Evolutionary conservation across 23 red algal genomes (phyloP).

Genomic region (Gracilaria gracilis): DNA sequence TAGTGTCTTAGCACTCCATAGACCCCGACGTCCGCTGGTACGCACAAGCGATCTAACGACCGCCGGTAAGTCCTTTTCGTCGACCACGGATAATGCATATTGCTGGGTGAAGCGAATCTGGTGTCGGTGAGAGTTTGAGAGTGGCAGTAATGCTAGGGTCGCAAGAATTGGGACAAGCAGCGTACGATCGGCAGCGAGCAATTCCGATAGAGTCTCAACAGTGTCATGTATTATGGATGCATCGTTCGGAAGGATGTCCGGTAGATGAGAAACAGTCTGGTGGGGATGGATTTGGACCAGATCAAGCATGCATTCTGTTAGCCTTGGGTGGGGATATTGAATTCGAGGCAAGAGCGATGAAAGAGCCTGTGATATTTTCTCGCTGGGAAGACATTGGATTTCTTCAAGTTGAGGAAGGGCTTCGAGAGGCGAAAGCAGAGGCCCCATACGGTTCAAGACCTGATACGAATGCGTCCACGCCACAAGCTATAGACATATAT

Average conservation of each 20-base stretch:
- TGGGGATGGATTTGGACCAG: slow-evolving; percentile 53
- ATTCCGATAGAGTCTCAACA: slow-evolving; percentile 47
- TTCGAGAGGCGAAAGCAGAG: slow-evolving; percentile 24
- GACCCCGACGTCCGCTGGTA: slow-evolving; percentile 18
- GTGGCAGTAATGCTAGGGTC: slow-evolving; percentile 44
- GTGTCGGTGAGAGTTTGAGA: slow-evolving; percentile 35
- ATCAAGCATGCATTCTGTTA: slow-evolving; percentile 34
- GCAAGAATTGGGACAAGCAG: slow-evolving; percentile 55
- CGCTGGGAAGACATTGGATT: slow-evolving; percentile 38
- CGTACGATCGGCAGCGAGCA: slow-evolving; percentile 54
- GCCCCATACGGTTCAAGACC: not conserved
- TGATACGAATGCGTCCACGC: not conserved
- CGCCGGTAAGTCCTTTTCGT: slow-evolving; percentile 53
- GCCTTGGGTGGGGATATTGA: slow-evolving; percentile 26
- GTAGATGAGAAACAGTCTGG: slow-evolving; percentile 32
- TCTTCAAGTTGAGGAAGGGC: slow-evolving; percentile 40
- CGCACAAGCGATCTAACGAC: slow-evolving; percentile 49
- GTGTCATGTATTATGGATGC: slow-evolving; percentile 25
- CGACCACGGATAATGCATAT: slow-evolving; percentile 47
- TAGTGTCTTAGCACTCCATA: slow-evolving; percentile 28
- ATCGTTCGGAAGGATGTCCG: slow-evolving; percentile 57
- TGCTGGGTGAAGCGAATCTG: slow-evolving; percentile 51
- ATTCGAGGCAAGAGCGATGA: slow-evolving; percentile 33
- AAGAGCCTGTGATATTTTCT: slow-evolving; percentile 40
- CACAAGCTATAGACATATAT: not conserved